Conservation (phyloP, 164 flowering plant genomes). For the Sextonia rubra region DNA sequence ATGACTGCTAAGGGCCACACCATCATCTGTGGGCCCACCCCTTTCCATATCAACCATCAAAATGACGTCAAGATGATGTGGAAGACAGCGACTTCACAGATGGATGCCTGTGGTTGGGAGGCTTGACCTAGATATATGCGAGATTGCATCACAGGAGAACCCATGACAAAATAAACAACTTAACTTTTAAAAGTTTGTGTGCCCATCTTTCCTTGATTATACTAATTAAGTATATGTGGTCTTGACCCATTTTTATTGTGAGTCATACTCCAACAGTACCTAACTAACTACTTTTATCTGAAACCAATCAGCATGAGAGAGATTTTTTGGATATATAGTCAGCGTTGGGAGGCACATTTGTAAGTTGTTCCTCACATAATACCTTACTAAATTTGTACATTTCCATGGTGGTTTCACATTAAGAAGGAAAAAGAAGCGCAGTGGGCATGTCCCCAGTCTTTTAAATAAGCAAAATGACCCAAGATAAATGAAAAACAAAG, state of each 20-base stretch:
- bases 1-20: too few relatives aligned
- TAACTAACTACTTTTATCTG: not conserved
- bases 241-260: not conserved
- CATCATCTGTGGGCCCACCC: too few relatives aligned
- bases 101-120: constrained; percentile 3
- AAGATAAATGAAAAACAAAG: too few relatives aligned
- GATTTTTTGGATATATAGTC: not conserved
- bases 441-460: too few relatives aligned
- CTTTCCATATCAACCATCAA: too few relatives aligned
- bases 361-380: not conserved
- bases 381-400: too few relatives aligned
- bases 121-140: not conserved
- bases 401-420: not conserved
- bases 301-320: not conserved
- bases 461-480: not conserved
- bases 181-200: not conserved
- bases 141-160: not conserved
- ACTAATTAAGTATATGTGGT: not conserved
- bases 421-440: not conserved
- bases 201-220: not conserved
- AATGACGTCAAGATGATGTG: too few relatives aligned
- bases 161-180: not conserved
- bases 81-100: not conserved
- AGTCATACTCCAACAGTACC: not conserved
- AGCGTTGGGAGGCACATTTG: not conserved